A percentile compares a stretch with the other conserved stretches of the same genome.
Evolutionary conservation across 805 yeast species (phyloP).

Genomic region (Lipomyces sp.): DNA sequence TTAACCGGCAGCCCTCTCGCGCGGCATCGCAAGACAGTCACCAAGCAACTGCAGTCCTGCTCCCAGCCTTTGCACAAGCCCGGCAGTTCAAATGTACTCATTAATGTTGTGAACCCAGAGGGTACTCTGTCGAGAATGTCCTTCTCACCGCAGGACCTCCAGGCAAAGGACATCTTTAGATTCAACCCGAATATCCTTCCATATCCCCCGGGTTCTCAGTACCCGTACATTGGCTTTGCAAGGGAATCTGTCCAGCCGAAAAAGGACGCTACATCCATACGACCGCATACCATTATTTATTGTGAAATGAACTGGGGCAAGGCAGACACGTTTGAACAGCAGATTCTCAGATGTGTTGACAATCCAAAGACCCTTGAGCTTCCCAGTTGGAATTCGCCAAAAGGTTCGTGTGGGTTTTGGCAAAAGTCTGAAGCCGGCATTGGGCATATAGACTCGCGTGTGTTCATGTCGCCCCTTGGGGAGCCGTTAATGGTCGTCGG

Average conservation of each 20-base stretch:
- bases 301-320: conserved; percentile 32
- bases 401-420: conserved; percentile 16
- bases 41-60: conserved; percentile 1
- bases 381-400: conserved; percentile 11
- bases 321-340: conserved; percentile 11
- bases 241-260: conserved; percentile 6
- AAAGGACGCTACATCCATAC: neutral
- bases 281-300: conserved; percentile 17
- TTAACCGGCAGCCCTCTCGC: neutral
- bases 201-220: conserved; percentile 20
- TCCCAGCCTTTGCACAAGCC: conserved; percentile 1
- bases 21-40: conserved; percentile 2
- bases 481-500: conserved; percentile 34
- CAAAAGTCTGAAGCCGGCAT: conserved; percentile 1
- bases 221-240: conserved; percentile 30
- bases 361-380: conserved; percentile 11
- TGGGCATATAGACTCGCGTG: conserved; percentile 32
- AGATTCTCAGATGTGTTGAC: conserved; percentile 19
- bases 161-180: neutral
- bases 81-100: neutral
- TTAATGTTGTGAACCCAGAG: neutral
- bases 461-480: conserved; percentile 30
- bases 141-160: neutral
- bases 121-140: neutral
- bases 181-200: conserved; percentile 30